phyloP scores from a whole-genome alignment of 495 filamentous ascomycete species.

The Trichocladium uniseriatum region DNA sequence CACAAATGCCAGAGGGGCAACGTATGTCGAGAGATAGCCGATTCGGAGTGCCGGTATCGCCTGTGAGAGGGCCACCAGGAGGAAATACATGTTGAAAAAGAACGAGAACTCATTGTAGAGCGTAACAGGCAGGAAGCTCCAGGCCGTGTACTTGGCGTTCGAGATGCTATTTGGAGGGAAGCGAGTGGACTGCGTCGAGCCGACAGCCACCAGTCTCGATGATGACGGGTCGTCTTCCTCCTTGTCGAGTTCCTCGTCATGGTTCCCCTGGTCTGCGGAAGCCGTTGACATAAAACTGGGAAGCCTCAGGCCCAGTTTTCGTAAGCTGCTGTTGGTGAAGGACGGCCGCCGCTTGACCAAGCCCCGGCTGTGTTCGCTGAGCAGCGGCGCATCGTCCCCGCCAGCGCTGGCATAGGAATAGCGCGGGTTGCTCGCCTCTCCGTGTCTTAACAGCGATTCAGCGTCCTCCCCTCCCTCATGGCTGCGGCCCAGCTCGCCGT shows the following conservation, averaged over 20 bases:
- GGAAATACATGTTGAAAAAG: constrained; percentile 99
- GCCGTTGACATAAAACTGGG: constrained; percentile 44
- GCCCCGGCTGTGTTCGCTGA: constrained; percentile 33
- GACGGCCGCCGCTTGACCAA: constrained; percentile 21
- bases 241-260: constrained; percentile 29
- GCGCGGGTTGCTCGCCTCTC: constrained; percentile 40
- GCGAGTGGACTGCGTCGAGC: constrained; percentile 39
- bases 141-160: constrained; percentile 96
- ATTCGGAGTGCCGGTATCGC: constrained; percentile 81
- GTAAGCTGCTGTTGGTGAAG: constrained; percentile 28
- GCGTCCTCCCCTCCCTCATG: constrained; percentile 47
- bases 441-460: constrained; percentile 47
- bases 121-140: constrained; percentile 87
- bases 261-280: constrained; percentile 22
- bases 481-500: constrained; percentile 51
- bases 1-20: constrained; percentile 87
- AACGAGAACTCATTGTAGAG: constrained; percentile 98
- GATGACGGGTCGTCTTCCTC: constrained; percentile 47
- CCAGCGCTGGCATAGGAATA: constrained; percentile 44
- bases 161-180: constrained; percentile 84
- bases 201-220: constrained; percentile 43
- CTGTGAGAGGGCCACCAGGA: constrained; percentile 90
- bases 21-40: constrained; percentile 89
- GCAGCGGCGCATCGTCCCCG: constrained; percentile 59
- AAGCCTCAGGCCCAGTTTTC: constrained; percentile 34